phyloP scores from a whole-genome alignment of 192 early-diverging fungal species.

The Coemansia sp. region DNA sequence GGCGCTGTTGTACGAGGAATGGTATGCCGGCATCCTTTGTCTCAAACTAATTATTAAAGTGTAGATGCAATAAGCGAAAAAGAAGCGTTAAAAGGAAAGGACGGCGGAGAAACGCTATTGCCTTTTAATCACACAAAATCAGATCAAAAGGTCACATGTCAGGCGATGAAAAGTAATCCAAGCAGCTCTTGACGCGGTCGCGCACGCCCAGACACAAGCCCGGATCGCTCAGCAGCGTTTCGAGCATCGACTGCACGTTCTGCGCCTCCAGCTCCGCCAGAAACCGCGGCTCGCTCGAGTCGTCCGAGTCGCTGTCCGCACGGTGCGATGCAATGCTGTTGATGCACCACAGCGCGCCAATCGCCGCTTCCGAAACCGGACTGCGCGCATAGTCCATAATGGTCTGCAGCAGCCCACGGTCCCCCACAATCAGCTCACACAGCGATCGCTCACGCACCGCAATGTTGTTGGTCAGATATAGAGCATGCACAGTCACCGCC shows the following conservation, averaged over 20 bases:
- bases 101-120: not conserved
- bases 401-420: slow-evolving; percentile 22
- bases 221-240: slow-evolving; percentile 20
- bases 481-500: slow-evolving; percentile 28
- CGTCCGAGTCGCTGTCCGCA: not conserved
- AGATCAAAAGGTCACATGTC: not conserved
- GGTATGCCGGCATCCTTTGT: slow-evolving; percentile 37
- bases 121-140: not conserved
- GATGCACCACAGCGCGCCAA: slow-evolving; percentile 52
- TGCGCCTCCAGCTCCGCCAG: slow-evolving; percentile 15
- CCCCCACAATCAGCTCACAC: slow-evolving; percentile 23
- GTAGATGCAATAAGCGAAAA: not conserved
- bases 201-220: slow-evolving; percentile 32
- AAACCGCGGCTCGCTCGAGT: slow-evolving; percentile 4
- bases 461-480: slow-evolving; percentile 49
- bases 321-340: slow-evolving; percentile 38
- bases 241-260: slow-evolving; percentile 22
- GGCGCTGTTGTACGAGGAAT: slow-evolving; percentile 25
- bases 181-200: slow-evolving; percentile 49
- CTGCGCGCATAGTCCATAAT: slow-evolving; percentile 17
- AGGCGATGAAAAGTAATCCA: slow-evolving; percentile 19
- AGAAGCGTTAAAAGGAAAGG: not conserved
- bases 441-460: slow-evolving; percentile 24
- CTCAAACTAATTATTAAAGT: not conserved
- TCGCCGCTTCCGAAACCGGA: slow-evolving; percentile 26